A percentile compares a stretch with the other conserved stretches of the same genome.
phyloP scores from a whole-genome alignment of 306 rosid genomes.

The Prosopis cineraria region DNA sequence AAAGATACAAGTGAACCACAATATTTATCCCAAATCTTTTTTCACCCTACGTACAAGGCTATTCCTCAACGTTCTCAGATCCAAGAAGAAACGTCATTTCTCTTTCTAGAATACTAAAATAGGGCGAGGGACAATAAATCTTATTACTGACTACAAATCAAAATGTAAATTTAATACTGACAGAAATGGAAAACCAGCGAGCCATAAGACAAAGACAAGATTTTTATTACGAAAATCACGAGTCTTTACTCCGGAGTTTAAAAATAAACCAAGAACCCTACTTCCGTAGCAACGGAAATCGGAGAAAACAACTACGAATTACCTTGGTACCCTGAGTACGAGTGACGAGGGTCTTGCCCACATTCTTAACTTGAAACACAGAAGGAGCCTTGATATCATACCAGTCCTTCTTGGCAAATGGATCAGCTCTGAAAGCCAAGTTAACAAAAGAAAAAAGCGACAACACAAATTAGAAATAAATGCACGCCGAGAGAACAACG shows the following conservation, averaged over 20 bases:
- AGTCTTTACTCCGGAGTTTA: neutral
- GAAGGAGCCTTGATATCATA: constrained; percentile 67
- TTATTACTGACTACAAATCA: neutral
- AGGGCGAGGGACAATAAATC: neutral
- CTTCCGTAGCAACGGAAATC: neutral
- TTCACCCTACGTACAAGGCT: too few species aligned
- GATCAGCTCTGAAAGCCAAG: constrained; percentile 47
- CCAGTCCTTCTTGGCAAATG: constrained; percentile 76
- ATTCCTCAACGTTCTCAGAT: neutral
- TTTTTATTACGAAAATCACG: neutral
- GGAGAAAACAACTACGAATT: neutral
- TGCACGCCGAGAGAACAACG: neutral
- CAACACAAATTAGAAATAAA: neutral
- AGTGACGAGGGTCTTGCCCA: constrained; percentile 68
- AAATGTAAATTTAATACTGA: neutral
- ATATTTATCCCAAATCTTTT: neutral
- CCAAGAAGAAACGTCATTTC: neutral
- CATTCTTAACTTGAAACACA: constrained; percentile 48
- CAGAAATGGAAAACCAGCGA: neutral
- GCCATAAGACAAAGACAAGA: neutral
- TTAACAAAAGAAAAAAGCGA: neutral
- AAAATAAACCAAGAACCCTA: neutral
- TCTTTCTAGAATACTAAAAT: too few species aligned
- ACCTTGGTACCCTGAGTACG: constrained; percentile 85
- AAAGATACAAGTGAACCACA: neutral